phyloP scores from a whole-genome alignment of 2,329 filamentous ascomycete genomes.

The Hypoxylon sp. region DNA sequence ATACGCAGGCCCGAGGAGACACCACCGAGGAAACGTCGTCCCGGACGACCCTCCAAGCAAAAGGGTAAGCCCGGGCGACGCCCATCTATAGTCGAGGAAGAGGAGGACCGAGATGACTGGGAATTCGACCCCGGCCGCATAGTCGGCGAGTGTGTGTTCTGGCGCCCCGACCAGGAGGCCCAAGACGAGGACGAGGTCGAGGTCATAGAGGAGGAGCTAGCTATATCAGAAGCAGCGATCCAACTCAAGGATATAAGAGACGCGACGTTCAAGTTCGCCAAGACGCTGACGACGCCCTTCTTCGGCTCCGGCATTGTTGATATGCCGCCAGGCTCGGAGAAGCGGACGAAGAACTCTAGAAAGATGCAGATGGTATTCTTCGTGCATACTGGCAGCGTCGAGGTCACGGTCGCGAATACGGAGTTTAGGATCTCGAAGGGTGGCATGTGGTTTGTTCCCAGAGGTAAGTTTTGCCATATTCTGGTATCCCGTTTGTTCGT shows the following conservation, averaged over 20 bases:
- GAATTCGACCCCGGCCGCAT: conserved; percentile 77
- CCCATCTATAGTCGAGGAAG: conserved; percentile 60
- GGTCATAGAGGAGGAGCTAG: conserved; percentile 69
- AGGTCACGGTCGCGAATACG: conserved; percentile 81
- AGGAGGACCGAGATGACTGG: conserved; percentile 76
- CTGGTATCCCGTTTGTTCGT: neutral
- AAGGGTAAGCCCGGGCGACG: conserved; percentile 13
- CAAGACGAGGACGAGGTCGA: conserved; percentile 68
- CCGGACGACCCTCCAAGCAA: conserved; percentile 50
- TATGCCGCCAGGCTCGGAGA: conserved; percentile 84
- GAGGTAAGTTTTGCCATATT: conserved; percentile 74
- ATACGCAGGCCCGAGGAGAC: conserved; percentile 77
- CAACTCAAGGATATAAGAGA: conserved; percentile 71
- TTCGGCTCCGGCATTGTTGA: conserved; percentile 93
- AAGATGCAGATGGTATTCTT: conserved; percentile 99
- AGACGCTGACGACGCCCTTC: conserved; percentile 86
- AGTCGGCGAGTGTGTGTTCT: conserved; percentile 73
- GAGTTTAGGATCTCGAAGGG: conserved; percentile 88
- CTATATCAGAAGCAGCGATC: conserved; percentile 69
- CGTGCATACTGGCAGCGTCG: conserved; percentile 84
- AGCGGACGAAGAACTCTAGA: conserved; percentile 90
- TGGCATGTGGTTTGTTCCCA: conserved; percentile 93
- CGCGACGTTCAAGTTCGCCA: conserved; percentile 88
- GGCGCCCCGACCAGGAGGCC: conserved; percentile 71
- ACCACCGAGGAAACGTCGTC: conserved; percentile 46